Evolutionary conservation across 345 rosid species (phyloP).

Genomic region (Eutrema yunnanense): DNA sequence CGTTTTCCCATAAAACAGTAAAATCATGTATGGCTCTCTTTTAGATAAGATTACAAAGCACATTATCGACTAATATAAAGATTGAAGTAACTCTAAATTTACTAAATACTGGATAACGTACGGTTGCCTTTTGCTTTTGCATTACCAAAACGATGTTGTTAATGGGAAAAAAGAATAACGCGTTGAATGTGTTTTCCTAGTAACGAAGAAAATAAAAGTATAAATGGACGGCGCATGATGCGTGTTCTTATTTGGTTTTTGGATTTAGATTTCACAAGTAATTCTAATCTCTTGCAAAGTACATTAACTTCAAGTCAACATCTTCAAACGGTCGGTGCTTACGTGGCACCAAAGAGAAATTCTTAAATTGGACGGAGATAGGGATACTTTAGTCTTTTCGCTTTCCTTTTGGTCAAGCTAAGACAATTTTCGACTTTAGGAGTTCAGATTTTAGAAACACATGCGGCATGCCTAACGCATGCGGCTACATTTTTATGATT

Average conservation of each 20-base stretch:
- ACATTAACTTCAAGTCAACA: constrained; percentile 4
- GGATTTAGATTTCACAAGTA: constrained; percentile 8
- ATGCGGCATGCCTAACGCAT: background rate
- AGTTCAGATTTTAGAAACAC: background rate
- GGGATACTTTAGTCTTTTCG: constrained; percentile 13
- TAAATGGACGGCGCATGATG: constrained; percentile 19
- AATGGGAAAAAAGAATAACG: background rate
- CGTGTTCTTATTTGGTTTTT: constrained; percentile 21
- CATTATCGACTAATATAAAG: no score
- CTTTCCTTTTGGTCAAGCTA: background rate
- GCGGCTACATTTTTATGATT: background rate
- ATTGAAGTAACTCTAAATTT: no score
- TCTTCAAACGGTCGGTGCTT: constrained; percentile 25
- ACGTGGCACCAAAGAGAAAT: background rate
- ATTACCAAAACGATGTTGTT: no score
- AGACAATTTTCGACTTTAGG: constrained; percentile 21
- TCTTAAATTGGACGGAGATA: constrained; percentile 21
- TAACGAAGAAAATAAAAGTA: background rate
- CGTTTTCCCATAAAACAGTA: no score
- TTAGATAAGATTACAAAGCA: no score
- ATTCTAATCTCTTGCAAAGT: background rate
- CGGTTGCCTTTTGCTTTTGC: no score
- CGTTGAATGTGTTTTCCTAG: background rate
- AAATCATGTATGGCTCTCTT: no score
- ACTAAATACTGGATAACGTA: no score